Evolutionary conservation across 495 filamentous ascomycete species (phyloP), one percentile per base, ranked within the genome.

Genomic region (Podospora australis): DNA sequence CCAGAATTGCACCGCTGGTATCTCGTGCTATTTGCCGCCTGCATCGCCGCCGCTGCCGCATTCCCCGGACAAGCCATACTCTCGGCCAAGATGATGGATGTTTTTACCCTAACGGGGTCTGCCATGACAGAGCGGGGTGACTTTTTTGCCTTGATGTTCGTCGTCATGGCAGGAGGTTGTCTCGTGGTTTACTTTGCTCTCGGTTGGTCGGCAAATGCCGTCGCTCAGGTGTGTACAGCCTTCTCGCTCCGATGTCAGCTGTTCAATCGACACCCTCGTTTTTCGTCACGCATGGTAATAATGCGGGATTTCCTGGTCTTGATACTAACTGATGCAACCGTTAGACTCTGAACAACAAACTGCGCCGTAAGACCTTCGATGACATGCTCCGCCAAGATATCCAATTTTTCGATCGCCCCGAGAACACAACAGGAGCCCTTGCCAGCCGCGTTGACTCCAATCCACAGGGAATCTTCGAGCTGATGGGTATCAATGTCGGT

Each of bases 321-420:
- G n/a, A n/a, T n/a, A n/a, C n/a, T n/a, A n/a, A n/a, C n/a, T n/a
- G n/a, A n/a, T n/a, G n/a, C n/a, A n/a, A n/a, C n/a, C n/a, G n/a
- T n/a, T n/a, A n/a, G 48, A 44, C 54, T 83, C 85, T 69, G 83
- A 77, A 29, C 71, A 94, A 83, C 55, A 81, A 89, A 11, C 82
- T 85, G 4, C 78, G 91, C 49, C 76, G 86, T 60, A 70, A 72
- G 30, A 79, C 83, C 23, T 95, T 97, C 69, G 73, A 84, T 32
- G 71, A 79, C 16, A 89, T 96, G 62, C 74, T 97, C n/a, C 84
- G 90, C 8, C 91, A 97, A 58, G 90, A 97, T 50, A 88, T 96
- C 48, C 74, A 77, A 11, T 96, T 88, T 65, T 97, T 95, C 53
- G 91, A 24, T 54, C 83, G 38, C 58, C 68, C 94, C 54, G 77